Evolutionary conservation across 2,329 filamentous ascomycete genomes (phyloP).

Genomic region (Arthrobotrys iridis): DNA sequence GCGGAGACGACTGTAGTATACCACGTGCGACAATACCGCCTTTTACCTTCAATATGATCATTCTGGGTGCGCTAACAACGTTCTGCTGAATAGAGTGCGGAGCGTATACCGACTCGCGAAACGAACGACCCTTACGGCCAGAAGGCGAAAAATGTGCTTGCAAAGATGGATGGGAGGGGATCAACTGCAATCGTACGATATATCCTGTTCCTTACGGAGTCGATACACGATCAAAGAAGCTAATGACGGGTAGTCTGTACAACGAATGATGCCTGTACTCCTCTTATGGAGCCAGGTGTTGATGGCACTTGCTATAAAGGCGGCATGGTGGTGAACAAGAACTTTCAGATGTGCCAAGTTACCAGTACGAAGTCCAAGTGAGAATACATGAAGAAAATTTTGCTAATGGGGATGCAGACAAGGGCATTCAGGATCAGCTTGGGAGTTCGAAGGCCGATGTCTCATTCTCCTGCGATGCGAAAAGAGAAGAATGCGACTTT

Average conservation of each 20-base stretch:
- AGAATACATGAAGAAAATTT: not conserved
- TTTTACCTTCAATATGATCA: not conserved
- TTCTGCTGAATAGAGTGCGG: slow-evolving; percentile 73
- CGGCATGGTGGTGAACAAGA: slow-evolving; percentile 89
- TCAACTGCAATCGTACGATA: slow-evolving; percentile 81
- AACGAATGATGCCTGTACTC: slow-evolving; percentile 82
- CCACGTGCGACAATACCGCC: slow-evolving; percentile 69
- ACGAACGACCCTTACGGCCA: slow-evolving; percentile 77
- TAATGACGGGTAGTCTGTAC: slow-evolving; percentile 72
- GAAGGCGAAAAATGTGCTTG: slow-evolving; percentile 77
- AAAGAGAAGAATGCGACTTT: slow-evolving; percentile 84
- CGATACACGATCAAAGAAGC: not conserved
- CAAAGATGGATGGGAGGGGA: slow-evolving; percentile 91
- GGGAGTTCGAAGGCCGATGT: slow-evolving; percentile 88
- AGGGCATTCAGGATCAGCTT: slow-evolving; percentile 87
- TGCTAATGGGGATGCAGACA: slow-evolving; percentile 63
- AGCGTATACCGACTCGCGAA: slow-evolving; percentile 78
- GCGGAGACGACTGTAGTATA: slow-evolving; percentile 89
- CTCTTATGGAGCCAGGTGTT: slow-evolving; percentile 82
- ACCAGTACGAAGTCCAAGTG: slow-evolving; percentile 68
- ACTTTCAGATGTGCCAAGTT: slow-evolving; percentile 97
- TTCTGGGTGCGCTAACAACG: not conserved
- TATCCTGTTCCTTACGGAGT: not conserved
- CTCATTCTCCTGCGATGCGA: slow-evolving; percentile 87
- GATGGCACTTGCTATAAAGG: slow-evolving; percentile 92